Percentiles rank a stretch among this genome's conserved stretches.
These are phyloP conservation scores for Diaporthe caulivora DNA, from an alignment of 2,329 filamentous ascomycete species.

Conservation along the genomic window DNA sequence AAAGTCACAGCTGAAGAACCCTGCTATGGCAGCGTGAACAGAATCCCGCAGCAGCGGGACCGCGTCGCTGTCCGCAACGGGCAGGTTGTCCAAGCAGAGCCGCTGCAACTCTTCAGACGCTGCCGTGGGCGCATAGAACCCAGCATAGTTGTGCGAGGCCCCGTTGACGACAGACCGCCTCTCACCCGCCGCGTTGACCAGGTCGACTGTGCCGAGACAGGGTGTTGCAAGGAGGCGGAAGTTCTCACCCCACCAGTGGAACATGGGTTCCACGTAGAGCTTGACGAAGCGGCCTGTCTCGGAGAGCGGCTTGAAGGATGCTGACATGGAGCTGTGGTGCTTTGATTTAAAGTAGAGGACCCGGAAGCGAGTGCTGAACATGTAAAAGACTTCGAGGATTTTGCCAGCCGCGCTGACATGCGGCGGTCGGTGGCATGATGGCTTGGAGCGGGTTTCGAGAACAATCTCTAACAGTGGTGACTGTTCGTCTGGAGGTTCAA, in stretches of 20 bases:
- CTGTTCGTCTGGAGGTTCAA: background rate
- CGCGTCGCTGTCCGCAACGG: constrained; percentile 34
- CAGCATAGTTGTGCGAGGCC: constrained; percentile 41
- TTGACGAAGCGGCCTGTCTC: constrained; percentile 1
- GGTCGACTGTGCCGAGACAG: constrained; percentile 30
- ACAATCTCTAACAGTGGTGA: background rate
- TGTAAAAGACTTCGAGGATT: background rate
- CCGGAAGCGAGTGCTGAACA: background rate
- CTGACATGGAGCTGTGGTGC: constrained; percentile 1
- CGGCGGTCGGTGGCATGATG: background rate
- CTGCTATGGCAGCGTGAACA: background rate
- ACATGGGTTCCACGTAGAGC: constrained; percentile 39
- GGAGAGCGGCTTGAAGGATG: background rate
- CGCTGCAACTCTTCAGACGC: constrained; percentile 35
- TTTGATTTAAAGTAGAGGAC: background rate
- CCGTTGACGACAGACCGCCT: constrained; percentile 31
- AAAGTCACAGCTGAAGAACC: background rate
- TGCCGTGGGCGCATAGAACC: constrained; percentile 33
- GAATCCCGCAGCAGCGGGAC: background rate
- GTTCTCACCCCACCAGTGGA: constrained; percentile 40
- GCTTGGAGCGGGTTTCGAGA: background rate
- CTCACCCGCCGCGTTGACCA: constrained; percentile 20
- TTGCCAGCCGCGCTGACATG: background rate
- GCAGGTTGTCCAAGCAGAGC: constrained; percentile 37
- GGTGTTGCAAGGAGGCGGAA: constrained; percentile 35